These are phyloP conservation scores for Exophiala sideris DNA, from an alignment of 2,329 filamentous ascomycete genomes.

Conservation along the genomic window DNA sequence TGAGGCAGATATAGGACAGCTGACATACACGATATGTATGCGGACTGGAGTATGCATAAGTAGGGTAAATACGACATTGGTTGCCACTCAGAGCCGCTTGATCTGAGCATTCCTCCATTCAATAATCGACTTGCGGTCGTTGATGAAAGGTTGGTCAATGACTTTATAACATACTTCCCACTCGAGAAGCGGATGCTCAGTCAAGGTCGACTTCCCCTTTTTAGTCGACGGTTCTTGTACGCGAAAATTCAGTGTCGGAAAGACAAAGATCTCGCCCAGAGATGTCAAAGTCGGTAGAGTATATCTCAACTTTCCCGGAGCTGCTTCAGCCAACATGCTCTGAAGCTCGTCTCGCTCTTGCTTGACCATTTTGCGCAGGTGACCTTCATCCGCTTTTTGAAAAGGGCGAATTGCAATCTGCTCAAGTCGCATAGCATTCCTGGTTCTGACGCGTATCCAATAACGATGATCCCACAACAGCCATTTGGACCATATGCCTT, in stretches of 20 bases:
- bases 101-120: conserved; percentile 11
- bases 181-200: conserved; percentile 3
- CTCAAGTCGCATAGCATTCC: conserved; percentile 4
- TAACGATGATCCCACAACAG: conserved; percentile 25
- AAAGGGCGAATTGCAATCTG: conserved; percentile 18
- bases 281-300: conserved; percentile 22
- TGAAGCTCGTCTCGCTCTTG: conserved; percentile 5
- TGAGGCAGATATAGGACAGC: neutral
- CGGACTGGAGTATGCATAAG: neutral
- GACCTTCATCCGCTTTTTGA: conserved; percentile 8
- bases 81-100: neutral
- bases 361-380: conserved; percentile 1
- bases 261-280: conserved; percentile 14
- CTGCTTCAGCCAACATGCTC: conserved; percentile 11
- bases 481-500: conserved; percentile 15
- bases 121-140: conserved; percentile 5
- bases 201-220: neutral
- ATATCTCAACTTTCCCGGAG: conserved; percentile 24
- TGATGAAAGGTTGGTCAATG: conserved; percentile 13
- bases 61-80: neutral
- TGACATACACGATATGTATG: neutral
- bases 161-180: conserved; percentile 22
- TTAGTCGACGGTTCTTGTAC: neutral
- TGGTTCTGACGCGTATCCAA: conserved; percentile 20
- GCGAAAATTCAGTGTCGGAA: conserved; percentile 23